Conservation (phyloP, 805 yeast species). For the Wickerhamiella kurtzmanii region DNA sequence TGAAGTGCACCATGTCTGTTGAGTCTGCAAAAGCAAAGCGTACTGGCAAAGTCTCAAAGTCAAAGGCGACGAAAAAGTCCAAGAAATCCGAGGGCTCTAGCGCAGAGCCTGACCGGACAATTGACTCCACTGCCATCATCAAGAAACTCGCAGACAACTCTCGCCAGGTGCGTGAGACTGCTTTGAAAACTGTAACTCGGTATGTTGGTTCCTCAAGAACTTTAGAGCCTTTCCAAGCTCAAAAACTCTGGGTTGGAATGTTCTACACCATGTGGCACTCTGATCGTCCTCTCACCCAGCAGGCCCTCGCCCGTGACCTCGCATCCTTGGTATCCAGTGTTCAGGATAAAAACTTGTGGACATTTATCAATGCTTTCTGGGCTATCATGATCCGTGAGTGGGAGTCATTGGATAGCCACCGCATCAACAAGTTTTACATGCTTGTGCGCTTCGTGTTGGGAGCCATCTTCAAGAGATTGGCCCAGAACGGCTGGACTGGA, state of each 20-base stretch:
- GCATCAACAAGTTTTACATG: constrained; percentile 77
- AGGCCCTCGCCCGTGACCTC: constrained; percentile 58
- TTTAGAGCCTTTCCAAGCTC: constrained; percentile 40
- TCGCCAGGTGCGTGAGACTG: constrained; percentile 58
- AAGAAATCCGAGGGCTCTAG: background rate
- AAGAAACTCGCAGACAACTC: constrained; percentile 16
- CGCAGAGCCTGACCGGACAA: background rate
- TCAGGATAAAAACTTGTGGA: constrained; percentile 30
- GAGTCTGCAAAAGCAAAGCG: background rate
- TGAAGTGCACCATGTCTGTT: no score
- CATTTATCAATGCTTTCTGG: constrained; percentile 71
- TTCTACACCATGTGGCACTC: constrained; percentile 94
- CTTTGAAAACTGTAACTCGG: constrained; percentile 49
- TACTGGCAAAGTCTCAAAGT: background rate
- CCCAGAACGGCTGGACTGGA: constrained; percentile 41
- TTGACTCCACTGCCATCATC: constrained; percentile 4
- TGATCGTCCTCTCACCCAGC: constrained; percentile 88
- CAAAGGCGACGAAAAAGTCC: background rate
- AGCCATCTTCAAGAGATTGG: constrained; percentile 47
- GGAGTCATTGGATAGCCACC: constrained; percentile 65
- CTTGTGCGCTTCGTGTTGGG: constrained; percentile 64
- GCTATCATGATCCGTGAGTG: constrained; percentile 64
- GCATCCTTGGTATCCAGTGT: constrained; percentile 37
- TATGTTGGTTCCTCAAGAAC: constrained; percentile 36
- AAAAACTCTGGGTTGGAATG: constrained; percentile 92